Percentiles rank a stretch among this genome's conserved stretches.
These are phyloP conservation scores for Podaxis sp. DNA, from an alignment of 768 basidiomycete genomes.

Conservation along the genomic window DNA sequence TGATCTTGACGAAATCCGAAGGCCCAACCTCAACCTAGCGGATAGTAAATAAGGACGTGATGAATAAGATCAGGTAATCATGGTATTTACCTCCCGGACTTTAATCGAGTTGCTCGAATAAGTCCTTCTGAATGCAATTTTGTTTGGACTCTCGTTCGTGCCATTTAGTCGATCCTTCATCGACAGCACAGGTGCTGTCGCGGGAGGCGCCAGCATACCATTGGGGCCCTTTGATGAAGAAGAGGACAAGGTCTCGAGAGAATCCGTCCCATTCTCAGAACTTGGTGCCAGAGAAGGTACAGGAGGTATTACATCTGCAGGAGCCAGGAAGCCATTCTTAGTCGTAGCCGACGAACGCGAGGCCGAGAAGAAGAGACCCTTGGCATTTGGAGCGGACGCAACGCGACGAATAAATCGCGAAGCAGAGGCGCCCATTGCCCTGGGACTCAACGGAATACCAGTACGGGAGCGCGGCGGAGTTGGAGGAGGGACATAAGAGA, in stretches of 20 bases:
- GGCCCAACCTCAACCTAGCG: conserved; percentile 89
- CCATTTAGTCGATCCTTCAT: conserved; percentile 41
- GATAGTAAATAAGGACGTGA: conserved; percentile 14
- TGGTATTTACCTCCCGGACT: conserved; percentile 64
- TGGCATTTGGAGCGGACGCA: conserved; percentile 95
- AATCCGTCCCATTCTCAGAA: conserved; percentile 61
- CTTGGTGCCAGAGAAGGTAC: conserved; percentile 45
- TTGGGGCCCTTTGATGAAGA: conserved; percentile 58
- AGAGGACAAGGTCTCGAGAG: conserved; percentile 75
- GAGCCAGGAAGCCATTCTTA: conserved; percentile 76
- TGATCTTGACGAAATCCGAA: conserved; percentile 92
- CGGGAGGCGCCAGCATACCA: conserved; percentile 37
- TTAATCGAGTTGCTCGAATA: conserved; percentile 99
- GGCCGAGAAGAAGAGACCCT: conserved; percentile 72
- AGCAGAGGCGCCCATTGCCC: conserved; percentile 66
- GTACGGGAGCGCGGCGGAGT: conserved; percentile 42
- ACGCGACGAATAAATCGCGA: conserved; percentile 92
- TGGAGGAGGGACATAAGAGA: conserved; percentile 20
- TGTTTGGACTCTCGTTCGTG: conserved; percentile 41
- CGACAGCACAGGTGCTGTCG: conserved; percentile 28
- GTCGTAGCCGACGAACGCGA: conserved; percentile 57
- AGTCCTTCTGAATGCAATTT: conserved; percentile 82
- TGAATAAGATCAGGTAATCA: conserved; percentile 6
- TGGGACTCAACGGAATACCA: conserved; percentile 58
- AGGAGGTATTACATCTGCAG: conserved; percentile 56